Base-by-base conservation (phyloP, 2,329 filamentous ascomycete genomes). In the Trichophyton mentagrophytes region DNA sequence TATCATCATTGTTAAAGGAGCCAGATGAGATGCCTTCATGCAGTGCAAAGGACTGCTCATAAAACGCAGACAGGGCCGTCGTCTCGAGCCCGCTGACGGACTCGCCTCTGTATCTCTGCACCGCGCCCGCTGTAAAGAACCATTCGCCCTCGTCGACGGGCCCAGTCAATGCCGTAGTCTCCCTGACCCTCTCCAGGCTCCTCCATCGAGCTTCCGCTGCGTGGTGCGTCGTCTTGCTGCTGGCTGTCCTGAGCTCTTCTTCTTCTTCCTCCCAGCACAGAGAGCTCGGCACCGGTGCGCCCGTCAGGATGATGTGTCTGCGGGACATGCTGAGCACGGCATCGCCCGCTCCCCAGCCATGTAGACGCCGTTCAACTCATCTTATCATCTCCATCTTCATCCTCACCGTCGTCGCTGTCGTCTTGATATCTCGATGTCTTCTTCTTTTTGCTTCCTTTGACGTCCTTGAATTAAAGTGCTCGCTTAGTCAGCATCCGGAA, bases 21-120 rank as follows among this genome's bases (percentile, higher is more conserved):
- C 57, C 56, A 42, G 38, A 46, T 36, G 57, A 27, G 22, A 56
- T 56, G n/a, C 61, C 81, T 64, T 88, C 80, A 69, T 95, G 84
- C 13, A 86, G 75, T 1, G 84, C 82, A 57, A 95, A 80, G 0
- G 89, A 93, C 67, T 92, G 84, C 64, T 93, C 83, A 67, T 89
- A 88, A 70, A 93, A 95, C 61, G 85, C 80, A 2, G 82, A 80
- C 2, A 85, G 72, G 2, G 69, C 33, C 33, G 33, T 36, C 33
- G 33, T 70, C 7, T 76, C 76, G 56, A 74, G 65, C 8, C 69
- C 66, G 20, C 58, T 63, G 44, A 57, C 51, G 15, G 61, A 56
- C 33, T 62, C 40, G 30, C 62, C 64, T 27, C 61, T 64, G 53
- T 64, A 63, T 58, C 63, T 56, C 42, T 64, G 51, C 58, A 66